Evolutionary conservation across 2,329 filamentous ascomycete species (phyloP).

Genomic region (Colletotrichum caudatum): DNA sequence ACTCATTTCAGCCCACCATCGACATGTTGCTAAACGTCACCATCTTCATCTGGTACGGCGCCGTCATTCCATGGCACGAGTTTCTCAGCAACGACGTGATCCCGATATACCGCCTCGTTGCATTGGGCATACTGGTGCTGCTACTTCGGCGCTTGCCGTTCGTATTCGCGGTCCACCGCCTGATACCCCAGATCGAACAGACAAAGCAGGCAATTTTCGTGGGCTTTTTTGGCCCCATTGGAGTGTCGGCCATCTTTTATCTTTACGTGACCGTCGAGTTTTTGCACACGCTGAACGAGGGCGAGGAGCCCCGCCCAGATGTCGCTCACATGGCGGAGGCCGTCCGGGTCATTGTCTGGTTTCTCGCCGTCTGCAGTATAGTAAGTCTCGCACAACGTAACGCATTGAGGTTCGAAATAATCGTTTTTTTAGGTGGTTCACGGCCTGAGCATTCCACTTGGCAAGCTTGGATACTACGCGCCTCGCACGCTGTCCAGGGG

Average conservation of each 20-base stretch:
- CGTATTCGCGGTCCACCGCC: slow-evolving; percentile 78
- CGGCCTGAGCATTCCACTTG: slow-evolving; percentile 83
- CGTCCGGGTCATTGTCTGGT: slow-evolving; percentile 84
- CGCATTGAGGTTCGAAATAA: slow-evolving; percentile 32
- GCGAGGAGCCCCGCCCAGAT: slow-evolving; percentile 73
- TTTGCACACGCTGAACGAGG: slow-evolving; percentile 67
- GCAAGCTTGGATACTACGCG: slow-evolving; percentile 73
- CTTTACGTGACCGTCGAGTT: slow-evolving; percentile 86
- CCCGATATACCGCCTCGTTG: slow-evolving; percentile 78
- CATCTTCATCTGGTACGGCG: slow-evolving; percentile 92
- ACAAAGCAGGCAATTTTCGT: slow-evolving; percentile 83
- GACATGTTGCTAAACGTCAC: slow-evolving; percentile 93
- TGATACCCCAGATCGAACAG: slow-evolving; percentile 83
- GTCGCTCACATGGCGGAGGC: slow-evolving; percentile 74
- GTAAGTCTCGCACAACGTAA: slow-evolving; percentile 62
- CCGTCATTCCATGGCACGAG: slow-evolving; percentile 81
- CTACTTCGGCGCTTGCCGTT: slow-evolving; percentile 82
- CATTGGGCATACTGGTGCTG: slow-evolving; percentile 80
- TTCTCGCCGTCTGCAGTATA: slow-evolving; percentile 84
- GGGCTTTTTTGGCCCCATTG: slow-evolving; percentile 93
- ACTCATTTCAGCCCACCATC: slow-evolving; percentile 92
- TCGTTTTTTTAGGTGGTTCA: slow-evolving; percentile 72
- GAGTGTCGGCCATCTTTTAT: slow-evolving; percentile 91
- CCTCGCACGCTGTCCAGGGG: slow-evolving; percentile 68
- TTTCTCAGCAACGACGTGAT: slow-evolving; percentile 78